Conservation (phyloP, 176 grass and related monocot species). For the Melocanna baccifera region DNA sequence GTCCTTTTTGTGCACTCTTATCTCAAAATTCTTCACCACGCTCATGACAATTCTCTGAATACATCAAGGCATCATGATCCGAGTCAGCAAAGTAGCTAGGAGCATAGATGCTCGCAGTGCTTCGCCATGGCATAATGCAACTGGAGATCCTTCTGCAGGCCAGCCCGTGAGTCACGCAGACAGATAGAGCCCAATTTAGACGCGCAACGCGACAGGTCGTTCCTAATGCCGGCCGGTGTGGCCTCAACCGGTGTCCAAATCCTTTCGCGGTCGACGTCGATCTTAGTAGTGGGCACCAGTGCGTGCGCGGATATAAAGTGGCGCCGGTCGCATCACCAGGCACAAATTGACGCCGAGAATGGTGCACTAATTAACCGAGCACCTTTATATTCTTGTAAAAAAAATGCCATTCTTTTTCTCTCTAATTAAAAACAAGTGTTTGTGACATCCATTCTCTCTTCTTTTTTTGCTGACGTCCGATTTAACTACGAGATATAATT, state of each 20-base stretch:
- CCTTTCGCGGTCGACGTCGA: background rate
- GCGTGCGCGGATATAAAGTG: background rate
- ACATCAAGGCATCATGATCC: background rate
- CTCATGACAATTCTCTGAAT: background rate
- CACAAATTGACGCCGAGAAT: background rate
- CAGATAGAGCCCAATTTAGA: background rate
- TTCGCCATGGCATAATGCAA: background rate
- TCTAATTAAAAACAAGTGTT: too few relatives aligned
- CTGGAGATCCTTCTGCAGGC: background rate
- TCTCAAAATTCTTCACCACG: background rate
- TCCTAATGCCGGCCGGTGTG: background rate
- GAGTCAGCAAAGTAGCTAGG: background rate
- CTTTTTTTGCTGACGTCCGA: rapidly evolving
- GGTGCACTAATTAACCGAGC: background rate
- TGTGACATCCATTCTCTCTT: too few relatives aligned
- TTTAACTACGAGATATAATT: too few relatives aligned
- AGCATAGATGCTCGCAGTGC: background rate
- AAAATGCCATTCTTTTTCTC: background rate
- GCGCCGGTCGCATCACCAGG: background rate
- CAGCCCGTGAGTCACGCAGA: background rate
- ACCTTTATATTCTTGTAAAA: background rate
- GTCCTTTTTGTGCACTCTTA: background rate
- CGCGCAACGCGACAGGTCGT: background rate
- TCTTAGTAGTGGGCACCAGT: background rate
- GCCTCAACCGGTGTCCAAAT: background rate